Evolutionary conservation across 2,329 filamentous ascomycete species (phyloP).

Genomic region (Ustulina deusta): DNA sequence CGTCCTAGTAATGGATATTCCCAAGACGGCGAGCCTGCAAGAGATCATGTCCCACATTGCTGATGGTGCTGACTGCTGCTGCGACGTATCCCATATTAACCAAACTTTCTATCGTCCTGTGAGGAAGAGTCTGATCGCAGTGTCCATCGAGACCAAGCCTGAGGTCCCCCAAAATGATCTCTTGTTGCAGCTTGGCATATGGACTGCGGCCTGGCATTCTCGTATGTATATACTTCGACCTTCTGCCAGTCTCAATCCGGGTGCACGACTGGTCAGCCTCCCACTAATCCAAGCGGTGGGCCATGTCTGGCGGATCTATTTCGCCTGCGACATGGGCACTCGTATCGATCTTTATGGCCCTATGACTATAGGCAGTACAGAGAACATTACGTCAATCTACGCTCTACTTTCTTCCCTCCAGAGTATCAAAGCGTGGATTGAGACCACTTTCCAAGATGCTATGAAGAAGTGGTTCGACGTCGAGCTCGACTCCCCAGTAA

Average conservation of each 20-base stretch:
- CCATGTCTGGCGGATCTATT: slow-evolving; percentile 16
- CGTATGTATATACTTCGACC: slow-evolving; percentile 10
- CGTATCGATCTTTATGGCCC: slow-evolving; percentile 15
- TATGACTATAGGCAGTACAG: slow-evolving; percentile 10
- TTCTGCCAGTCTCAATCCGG: background rate
- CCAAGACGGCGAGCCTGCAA: background rate
- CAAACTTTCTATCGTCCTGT: background rate
- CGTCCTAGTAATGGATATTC: background rate
- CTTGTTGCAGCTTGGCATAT: slow-evolving; percentile 9
- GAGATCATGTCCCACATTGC: background rate
- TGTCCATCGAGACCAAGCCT: slow-evolving; percentile 14
- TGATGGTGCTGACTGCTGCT: background rate
- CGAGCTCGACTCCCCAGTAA: slow-evolving; percentile 6
- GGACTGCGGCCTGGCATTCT: slow-evolving; percentile 2
- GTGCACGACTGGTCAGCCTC: background rate
- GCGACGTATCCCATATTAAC: slow-evolving; percentile 8
- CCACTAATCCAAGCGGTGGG: slow-evolving; percentile 8
- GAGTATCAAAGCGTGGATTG: slow-evolving; percentile 14
- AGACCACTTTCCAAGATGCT: slow-evolving; percentile 15
- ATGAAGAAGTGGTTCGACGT: slow-evolving; percentile 14
- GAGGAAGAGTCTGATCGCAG: background rate
- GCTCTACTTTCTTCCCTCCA: slow-evolving; percentile 5
- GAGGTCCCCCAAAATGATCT: background rate
- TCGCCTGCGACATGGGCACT: slow-evolving; percentile 7
- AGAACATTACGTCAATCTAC: slow-evolving; percentile 16